Evolutionary conservation across 306 rosid species (phyloP).

Genomic region (Ormosia semicastrata): DNA sequence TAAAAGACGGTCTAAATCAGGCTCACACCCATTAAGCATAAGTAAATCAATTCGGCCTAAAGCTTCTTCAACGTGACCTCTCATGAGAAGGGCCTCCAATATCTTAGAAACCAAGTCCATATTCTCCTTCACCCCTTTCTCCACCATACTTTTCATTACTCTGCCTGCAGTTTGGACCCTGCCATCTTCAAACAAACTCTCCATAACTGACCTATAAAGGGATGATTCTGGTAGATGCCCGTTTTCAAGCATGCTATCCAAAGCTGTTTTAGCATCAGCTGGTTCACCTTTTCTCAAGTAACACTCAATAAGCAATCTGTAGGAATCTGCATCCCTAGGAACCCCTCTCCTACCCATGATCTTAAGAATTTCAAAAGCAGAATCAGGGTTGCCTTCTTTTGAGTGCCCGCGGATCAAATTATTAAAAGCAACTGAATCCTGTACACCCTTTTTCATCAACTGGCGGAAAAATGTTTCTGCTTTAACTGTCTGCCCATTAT

Average conservation of each 20-base stretch:
- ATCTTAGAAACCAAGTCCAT: slow-evolving; percentile 80
- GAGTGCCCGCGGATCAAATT: slow-evolving; percentile 79
- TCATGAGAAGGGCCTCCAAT: slow-evolving; percentile 79
- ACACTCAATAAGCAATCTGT: slow-evolving; percentile 69
- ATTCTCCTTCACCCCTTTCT: slow-evolving; percentile 81
- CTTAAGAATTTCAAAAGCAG: slow-evolving; percentile 75
- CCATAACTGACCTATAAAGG: slow-evolving; percentile 66
- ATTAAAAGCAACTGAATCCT: slow-evolving; percentile 73
- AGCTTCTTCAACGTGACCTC: slow-evolving; percentile 95
- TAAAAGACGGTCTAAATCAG: slow-evolving; percentile 62
- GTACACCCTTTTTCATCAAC: slow-evolving; percentile 79
- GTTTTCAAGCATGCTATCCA: slow-evolving; percentile 84
- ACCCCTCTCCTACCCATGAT: slow-evolving; percentile 88
- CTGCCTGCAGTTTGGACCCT: slow-evolving; percentile 95
- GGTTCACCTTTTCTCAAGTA: slow-evolving; percentile 87
- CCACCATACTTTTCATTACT: slow-evolving; percentile 87
- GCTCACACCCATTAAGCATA: slow-evolving; percentile 52
- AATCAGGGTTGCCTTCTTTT: slow-evolving; percentile 86
- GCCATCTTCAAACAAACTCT: slow-evolving; percentile 81
- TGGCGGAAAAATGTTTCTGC: slow-evolving; percentile 83
- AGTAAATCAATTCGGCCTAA: slow-evolving; percentile 77
- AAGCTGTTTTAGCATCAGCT: slow-evolving; percentile 78
- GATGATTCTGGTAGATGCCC: slow-evolving; percentile 74
- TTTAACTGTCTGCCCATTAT: slow-evolving; percentile 66
- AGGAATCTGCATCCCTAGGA: slow-evolving; percentile 68